Percentiles rank a stretch among this genome's conserved stretches.
Evolutionary conservation across 805 yeast genomes (phyloP).

Genomic region (Yarrowia sp.): DNA sequence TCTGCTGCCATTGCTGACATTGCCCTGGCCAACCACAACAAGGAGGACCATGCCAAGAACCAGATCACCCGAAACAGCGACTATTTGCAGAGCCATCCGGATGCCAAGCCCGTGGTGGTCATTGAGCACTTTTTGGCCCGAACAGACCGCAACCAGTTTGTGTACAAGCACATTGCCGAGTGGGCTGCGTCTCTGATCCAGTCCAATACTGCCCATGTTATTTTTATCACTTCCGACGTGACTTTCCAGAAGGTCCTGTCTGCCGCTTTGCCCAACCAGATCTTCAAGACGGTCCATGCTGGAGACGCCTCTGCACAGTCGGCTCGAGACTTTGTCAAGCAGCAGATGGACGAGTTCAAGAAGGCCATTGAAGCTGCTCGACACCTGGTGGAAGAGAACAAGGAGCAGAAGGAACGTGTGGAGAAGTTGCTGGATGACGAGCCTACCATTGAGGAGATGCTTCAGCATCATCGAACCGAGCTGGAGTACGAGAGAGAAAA

Average conservation of each 20-base stretch:
- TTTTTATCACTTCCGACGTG: conserved; percentile 84
- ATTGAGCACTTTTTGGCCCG: conserved; percentile 73
- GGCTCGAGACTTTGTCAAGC: conserved; percentile 63
- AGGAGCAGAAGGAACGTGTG: conserved; percentile 12
- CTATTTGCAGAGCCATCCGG: conserved; percentile 83
- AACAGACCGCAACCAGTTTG: conserved; percentile 63
- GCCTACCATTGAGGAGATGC: conserved; percentile 52
- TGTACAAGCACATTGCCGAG: conserved; percentile 77
- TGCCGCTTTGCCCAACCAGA: conserved; percentile 82
- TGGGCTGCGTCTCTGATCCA: conserved; percentile 85
- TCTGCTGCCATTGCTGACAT: conserved; percentile 76
- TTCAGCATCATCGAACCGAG: conserved; percentile 47
- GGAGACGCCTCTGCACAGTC: conserved; percentile 81
- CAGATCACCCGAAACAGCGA: conserved; percentile 50
- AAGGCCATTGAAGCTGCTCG: conserved; percentile 31
- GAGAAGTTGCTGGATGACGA: conserved; percentile 3
- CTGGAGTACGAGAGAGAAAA: conserved; percentile 48
- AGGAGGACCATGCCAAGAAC: conserved; percentile 27
- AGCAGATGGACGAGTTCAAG: conserved; percentile 41
- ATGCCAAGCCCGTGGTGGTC: conserved; percentile 82
- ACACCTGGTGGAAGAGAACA: conserved; percentile 14
- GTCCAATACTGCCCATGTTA: conserved; percentile 86
- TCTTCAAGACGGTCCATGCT: conserved; percentile 73
- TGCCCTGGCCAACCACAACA: conserved; percentile 48
- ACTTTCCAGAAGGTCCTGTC: conserved; percentile 73